Base-by-base conservation (phyloP, 345 rosid species). In the Rhodamnia argentea region DNA sequence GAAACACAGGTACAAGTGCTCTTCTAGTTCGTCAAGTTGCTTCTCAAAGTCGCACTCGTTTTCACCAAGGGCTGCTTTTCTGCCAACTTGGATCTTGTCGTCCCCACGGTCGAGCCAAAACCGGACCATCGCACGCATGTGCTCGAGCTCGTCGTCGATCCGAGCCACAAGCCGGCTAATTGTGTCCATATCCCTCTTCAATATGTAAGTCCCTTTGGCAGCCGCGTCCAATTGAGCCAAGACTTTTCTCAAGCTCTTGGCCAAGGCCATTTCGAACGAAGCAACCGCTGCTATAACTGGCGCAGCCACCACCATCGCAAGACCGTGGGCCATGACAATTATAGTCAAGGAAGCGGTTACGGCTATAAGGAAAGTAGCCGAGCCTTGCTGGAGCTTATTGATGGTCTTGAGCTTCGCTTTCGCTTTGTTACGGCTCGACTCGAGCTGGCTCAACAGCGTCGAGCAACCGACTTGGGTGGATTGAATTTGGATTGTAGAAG, bases 1-100 rank as follows among this genome's bases (percentile, higher is more conserved):
- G 86, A 95, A 94, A 58, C 98, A 95, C 90, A 95, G 86, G 88
- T 96, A 94, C 83, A 96, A 81, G 89, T 94, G 99, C 87, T 96
- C 98, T 88, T 94, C 98, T 8, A 94, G 88, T 75, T 95, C 99
- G 84, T 96, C 98, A 47, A 95, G 91, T 60, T 92, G 95, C 83
- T 91, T 91, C 84, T 88, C 57, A 12, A 95, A 92, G 88, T 90
- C 88, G 15, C 87, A 88, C 78, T 93, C 95, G n/a, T 90, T 91
- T 70, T 89, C 88, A 51, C 58, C 92, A 57, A 92, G 90, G 76
- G 87, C 89, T 90, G 91, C 94, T 87, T 94, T 95, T 53, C 88
- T 90, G 10, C 90, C 87, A 9, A 86, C 91, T 83, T 89, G 92
- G 44, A 89, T 86, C 89, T 87, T 83, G 47, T 82, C 91, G 37